phyloP scores from a whole-genome alignment of 2,329 filamentous ascomycete species.

The Coniella vitis region DNA sequence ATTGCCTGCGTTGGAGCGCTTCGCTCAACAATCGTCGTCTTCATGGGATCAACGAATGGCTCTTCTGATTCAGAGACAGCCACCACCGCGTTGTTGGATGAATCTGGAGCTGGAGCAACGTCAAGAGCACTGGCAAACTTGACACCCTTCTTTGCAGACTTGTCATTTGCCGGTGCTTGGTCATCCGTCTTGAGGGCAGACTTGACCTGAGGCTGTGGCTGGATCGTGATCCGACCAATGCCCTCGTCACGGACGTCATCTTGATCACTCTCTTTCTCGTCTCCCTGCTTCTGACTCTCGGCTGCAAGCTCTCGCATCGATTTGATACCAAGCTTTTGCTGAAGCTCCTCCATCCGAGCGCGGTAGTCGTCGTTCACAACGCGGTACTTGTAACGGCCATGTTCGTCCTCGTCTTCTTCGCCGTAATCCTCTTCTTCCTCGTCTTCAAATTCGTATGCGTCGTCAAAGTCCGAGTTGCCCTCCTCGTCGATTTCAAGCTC shows the following conservation, averaged over 20 bases:
- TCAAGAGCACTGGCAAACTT: conserved; percentile 73
- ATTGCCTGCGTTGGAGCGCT: conserved; percentile 12
- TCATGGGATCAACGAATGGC: conserved; percentile 19
- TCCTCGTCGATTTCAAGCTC: conserved; percentile 75
- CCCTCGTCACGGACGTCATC: conserved; percentile 33
- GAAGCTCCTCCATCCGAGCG: conserved; percentile 76
- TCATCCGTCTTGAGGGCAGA: conserved; percentile 21
- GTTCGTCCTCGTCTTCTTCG: conserved; percentile 55
- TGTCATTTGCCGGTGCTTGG: conserved; percentile 15
- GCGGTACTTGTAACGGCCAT: conserved; percentile 63
- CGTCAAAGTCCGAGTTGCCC: conserved; percentile 9
- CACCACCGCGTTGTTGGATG: conserved; percentile 20
- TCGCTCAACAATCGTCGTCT: conserved; percentile 24
- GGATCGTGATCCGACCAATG: conserved; percentile 51
- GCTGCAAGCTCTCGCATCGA: conserved; percentile 33
- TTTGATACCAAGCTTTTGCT: conserved; percentile 63
- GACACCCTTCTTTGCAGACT: conserved; percentile 59
- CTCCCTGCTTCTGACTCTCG: conserved; percentile 30
- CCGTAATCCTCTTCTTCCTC: conserved; percentile 42
- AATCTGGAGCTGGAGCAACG: conserved; percentile 50
- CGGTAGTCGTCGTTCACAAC: conserved; percentile 69
- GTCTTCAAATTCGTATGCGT: conserved; percentile 37
- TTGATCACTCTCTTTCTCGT: conserved; percentile 14
- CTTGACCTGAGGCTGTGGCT: conserved; percentile 24
- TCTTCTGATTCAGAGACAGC: conserved; percentile 22